Base-by-base conservation (phyloP, 805 yeast species). In the Candida maris region DNA sequence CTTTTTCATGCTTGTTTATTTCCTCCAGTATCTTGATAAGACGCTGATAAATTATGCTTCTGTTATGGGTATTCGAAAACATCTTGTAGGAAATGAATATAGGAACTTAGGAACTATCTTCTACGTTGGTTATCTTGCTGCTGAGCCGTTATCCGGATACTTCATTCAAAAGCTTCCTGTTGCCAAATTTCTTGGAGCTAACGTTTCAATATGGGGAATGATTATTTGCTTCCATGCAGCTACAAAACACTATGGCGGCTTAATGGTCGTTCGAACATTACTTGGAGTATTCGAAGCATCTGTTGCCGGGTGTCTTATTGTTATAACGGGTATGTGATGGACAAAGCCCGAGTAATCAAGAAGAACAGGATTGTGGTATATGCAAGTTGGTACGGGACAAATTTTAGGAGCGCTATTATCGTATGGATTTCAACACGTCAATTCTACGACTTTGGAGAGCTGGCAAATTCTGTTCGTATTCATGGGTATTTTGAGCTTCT, bases 101-200 rank as follows among this genome's bases (percentile, higher is more conserved):
- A 28, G 57, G 22, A 38, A 62, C 25, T 54, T 68, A 48, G 43
- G 39, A 15, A 65, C 79, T 2, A 67, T 75, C 9, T 77, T 77
- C 45, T 77, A 76, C 48, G 51, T 80, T 19, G 88, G 86, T 2
- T 27, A 31, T 14, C 14, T 36, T 10, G 65, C 62, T 6, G 75
- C 73, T 49, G 80, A 76, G 45, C 59, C 71, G 34, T 12, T 31
- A 14, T 59, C 31, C 7, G 31, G 31, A 15, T 28, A 15, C 13
- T 13, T 28, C 21, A 28, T 28, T 28, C 66, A 59, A 34, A 56
- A 52, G 24, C 45, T 54, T 16, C 61, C 65, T 6, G 50, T 58
- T 30, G 52, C 52, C 16, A 59, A 54, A 35, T 61, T 60, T 26
- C 51, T 73, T 32, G 44, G 61, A 7, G 46, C 45, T 7, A 51